Evolutionary conservation across 306 rosid species (phyloP).

Genomic region (Mimosa pudica): DNA sequence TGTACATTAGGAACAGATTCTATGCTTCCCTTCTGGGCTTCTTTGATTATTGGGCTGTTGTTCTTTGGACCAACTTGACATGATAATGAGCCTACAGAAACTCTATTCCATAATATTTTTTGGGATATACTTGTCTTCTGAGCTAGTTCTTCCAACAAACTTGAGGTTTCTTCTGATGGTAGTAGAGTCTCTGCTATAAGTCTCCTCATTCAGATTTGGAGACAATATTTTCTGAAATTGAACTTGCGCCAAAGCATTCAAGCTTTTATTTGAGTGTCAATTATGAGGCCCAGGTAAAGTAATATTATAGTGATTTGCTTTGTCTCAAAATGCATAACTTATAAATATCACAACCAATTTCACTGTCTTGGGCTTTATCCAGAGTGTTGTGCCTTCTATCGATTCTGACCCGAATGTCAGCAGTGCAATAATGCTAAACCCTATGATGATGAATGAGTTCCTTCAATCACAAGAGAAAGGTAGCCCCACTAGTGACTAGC

Average conservation of each 20-base stretch:
- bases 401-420: constrained; percentile 62
- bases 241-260: constrained; percentile 55
- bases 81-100: no score
- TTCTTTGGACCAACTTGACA: no score
- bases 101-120: no score
- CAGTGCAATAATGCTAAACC: constrained; percentile 67
- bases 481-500: no score
- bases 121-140: no score
- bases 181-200: constrained; percentile 33
- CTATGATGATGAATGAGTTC: constrained; percentile 53
- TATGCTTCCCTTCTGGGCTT: no score
- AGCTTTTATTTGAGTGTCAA: constrained; percentile 56
- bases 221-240: constrained; percentile 43
- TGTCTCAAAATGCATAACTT: not conserved
- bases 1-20: no score
- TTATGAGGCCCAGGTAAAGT: constrained; percentile 67
- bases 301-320: not conserved
- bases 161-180: constrained; percentile 30
- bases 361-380: constrained; percentile 26
- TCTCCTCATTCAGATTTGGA: constrained; percentile 43
- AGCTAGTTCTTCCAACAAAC: constrained; percentile 34
- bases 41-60: no score
- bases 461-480: constrained; percentile 49
- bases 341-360: not conserved
- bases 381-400: constrained; percentile 81